A percentile compares a stretch with the other conserved stretches of the same genome.
These are phyloP conservation scores for Verticillium nubilum DNA, from an alignment of 2,329 filamentous ascomycete species.

Conservation along the genomic window DNA sequence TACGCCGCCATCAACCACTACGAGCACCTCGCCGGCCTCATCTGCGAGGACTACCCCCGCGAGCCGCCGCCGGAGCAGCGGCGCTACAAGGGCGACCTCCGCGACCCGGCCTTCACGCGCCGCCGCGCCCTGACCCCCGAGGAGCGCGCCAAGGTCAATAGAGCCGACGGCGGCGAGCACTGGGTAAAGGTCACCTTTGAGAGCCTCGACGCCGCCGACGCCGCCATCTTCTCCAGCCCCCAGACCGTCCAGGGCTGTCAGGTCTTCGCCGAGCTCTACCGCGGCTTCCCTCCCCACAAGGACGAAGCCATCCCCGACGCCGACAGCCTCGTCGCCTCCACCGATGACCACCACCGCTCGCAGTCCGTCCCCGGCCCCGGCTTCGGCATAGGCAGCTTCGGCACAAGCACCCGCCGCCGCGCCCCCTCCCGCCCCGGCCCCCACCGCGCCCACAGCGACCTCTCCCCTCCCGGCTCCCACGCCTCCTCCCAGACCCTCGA, in stretches of 20 bases:
- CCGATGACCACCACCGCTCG: slow-evolving; percentile 25
- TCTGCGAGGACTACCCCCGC: slow-evolving; percentile 91
- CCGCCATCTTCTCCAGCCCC: slow-evolving; percentile 64
- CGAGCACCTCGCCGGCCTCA: slow-evolving; percentile 77
- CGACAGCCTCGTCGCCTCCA: slow-evolving; percentile 28
- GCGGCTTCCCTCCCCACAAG: slow-evolving; percentile 55
- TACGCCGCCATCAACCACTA: slow-evolving; percentile 89
- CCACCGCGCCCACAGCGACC: slow-evolving; percentile 24
- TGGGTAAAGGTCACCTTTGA: slow-evolving; percentile 90
- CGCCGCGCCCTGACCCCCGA: slow-evolving; percentile 60
- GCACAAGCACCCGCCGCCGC: slow-evolving; percentile 18
- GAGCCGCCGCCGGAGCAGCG: slow-evolving; percentile 67
- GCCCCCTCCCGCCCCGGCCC: slow-evolving; percentile 22
- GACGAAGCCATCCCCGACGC: slow-evolving; percentile 59
- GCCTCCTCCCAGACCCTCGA: slow-evolving; percentile 53
- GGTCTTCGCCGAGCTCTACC: slow-evolving; percentile 66
- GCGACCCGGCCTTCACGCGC: slow-evolving; percentile 65
- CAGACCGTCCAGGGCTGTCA: slow-evolving; percentile 66
- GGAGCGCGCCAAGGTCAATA: slow-evolving; percentile 74
- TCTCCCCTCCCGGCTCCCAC: slow-evolving; percentile 38
- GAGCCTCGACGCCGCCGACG: slow-evolving; percentile 64
- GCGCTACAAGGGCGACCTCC: slow-evolving; percentile 68
- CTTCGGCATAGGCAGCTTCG: slow-evolving; percentile 8
- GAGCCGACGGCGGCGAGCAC: slow-evolving; percentile 76
- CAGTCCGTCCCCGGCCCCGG: slow-evolving; percentile 27